phyloP scores from a whole-genome alignment of 2,329 filamentous ascomycete species.

The Sporothrix globosa region DNA sequence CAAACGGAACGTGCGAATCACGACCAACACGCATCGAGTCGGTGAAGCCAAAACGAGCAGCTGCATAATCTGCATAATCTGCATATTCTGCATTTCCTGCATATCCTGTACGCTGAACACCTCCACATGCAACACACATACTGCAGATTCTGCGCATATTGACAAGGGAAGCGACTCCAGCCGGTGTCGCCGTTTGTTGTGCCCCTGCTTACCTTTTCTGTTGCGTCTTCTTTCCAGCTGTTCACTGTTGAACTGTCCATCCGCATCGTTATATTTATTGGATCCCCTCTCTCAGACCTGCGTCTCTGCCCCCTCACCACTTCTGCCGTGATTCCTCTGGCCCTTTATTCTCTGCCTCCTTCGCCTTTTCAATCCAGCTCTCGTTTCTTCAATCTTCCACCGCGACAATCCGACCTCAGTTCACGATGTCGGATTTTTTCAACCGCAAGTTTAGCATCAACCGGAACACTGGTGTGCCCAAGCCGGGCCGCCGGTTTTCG shows the following conservation, averaged over 20 bases:
- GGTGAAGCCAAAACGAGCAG: constrained; percentile 31
- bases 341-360: background rate
- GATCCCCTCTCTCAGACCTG: constrained; percentile 8
- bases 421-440: constrained; percentile 50
- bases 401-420: background rate
- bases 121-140: background rate
- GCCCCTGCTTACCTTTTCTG: background rate
- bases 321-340: background rate
- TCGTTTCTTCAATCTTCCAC: background rate
- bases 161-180: constrained; percentile 25
- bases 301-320: background rate
- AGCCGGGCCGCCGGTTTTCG: constrained; percentile 61
- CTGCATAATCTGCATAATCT: constrained; percentile 20
- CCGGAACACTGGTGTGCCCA: constrained; percentile 64
- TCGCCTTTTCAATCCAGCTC: background rate
- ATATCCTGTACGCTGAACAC: background rate
- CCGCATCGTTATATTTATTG: constrained; percentile 10
- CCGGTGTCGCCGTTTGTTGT: constrained; percentile 27
- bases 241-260: background rate
- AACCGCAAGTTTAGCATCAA: constrained; percentile 70
- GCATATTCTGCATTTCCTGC: background rate
- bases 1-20: constrained; percentile 6
- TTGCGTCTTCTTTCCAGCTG: background rate
- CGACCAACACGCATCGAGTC: constrained; percentile 25
- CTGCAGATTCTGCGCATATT: constrained; percentile 9